Percentiles rank a stretch among this genome's conserved stretches.
These are phyloP conservation scores for Rhodotorula mucilaginosa DNA, from an alignment of 1,284 basidiomycete genomes.

Conservation along the genomic window DNA sequence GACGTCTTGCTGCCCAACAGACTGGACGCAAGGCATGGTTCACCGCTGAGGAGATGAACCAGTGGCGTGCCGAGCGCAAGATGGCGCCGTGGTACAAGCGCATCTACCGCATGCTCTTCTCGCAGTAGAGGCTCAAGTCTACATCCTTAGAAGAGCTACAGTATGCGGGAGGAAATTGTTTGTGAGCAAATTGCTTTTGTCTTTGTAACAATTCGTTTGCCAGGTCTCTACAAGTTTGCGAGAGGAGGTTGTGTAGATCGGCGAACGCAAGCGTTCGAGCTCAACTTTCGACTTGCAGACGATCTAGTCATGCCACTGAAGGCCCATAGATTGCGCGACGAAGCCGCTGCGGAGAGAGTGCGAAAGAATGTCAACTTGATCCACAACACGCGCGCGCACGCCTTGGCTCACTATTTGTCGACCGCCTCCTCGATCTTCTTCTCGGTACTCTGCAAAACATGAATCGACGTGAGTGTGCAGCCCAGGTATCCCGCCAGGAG, in stretches of 20 bases:
- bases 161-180: no score
- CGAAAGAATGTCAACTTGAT: background rate
- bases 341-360: slow-evolving; percentile 25
- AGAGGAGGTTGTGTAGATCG: no score
- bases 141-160: no score
- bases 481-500: background rate
- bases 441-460: slow-evolving; percentile 62
- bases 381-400: no score
- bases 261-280: no score
- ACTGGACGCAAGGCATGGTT: slow-evolving; percentile 52
- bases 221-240: no score
- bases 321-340: slow-evolving; percentile 59
- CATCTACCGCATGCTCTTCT: slow-evolving; percentile 49
- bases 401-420: slow-evolving; percentile 58
- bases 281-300: no score
- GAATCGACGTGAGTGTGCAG: background rate
- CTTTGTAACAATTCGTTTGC: no score
- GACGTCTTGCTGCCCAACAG: slow-evolving; percentile 12
- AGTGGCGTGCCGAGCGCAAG: slow-evolving; percentile 45
- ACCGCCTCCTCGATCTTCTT: slow-evolving; percentile 70
- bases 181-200: background rate
- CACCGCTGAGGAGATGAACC: slow-evolving; percentile 49
- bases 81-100: slow-evolving; percentile 45
- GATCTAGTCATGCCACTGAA: slow-evolving; percentile 48
- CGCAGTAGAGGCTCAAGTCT: slow-evolving; percentile 18